Conservation (phyloP, 139 green algal genomes). For the Nannochloris sp. region DNA sequence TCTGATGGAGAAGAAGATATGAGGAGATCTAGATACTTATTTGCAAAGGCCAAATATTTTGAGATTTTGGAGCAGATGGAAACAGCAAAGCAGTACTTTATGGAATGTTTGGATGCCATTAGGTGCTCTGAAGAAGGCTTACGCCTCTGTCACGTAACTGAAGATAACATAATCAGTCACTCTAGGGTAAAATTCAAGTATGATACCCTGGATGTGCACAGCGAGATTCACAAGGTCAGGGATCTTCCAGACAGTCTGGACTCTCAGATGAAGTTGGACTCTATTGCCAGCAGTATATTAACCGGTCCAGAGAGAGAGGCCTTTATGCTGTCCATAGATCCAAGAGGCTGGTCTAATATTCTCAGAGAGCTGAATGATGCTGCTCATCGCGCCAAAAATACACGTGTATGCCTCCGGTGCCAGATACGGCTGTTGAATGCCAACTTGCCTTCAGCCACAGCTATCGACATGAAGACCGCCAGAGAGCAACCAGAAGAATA, state of each 20-base stretch:
- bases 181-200: too few relatives aligned
- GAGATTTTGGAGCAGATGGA: background rate
- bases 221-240: too few relatives aligned
- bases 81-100: background rate
- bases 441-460: background rate
- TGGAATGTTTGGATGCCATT: background rate
- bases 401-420: background rate
- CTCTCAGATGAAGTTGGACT: too few relatives aligned
- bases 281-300: too few relatives aligned
- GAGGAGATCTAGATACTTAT: background rate
- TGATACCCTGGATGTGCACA: too few relatives aligned
- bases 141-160: too few relatives aligned
- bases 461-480: background rate
- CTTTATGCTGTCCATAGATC: conserved; percentile 1
- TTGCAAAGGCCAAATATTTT: background rate
- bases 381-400: background rate
- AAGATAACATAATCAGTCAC: too few relatives aligned
- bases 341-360: background rate
- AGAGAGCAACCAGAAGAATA: too few relatives aligned
- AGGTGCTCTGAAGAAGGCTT: too few relatives aligned
- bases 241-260: too few relatives aligned
- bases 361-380: background rate
- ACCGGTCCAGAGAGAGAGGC: background rate
- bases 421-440: conserved; percentile 6
- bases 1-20: too few relatives aligned